A percentile compares a stretch with the other conserved stretches of the same genome.
phyloP scores from a whole-genome alignment of 2,329 filamentous ascomycete species.

The Clarireedia sp. region DNA sequence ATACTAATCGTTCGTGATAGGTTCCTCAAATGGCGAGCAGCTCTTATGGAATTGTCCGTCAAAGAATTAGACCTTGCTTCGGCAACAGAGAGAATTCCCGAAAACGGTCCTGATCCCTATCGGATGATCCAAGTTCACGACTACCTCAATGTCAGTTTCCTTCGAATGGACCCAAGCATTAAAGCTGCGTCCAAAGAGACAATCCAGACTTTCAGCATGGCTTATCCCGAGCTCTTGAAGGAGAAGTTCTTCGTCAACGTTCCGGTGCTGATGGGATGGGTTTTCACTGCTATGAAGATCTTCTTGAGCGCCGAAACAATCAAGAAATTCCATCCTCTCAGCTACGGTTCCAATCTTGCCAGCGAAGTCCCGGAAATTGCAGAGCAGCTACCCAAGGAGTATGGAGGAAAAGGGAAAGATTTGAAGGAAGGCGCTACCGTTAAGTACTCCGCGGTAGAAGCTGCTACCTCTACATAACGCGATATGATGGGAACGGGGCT shows the following conservation, averaged over 20 bases:
- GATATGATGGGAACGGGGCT: not conserved
- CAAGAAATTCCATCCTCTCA: slow-evolving; percentile 73
- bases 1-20: slow-evolving; percentile 37
- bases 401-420: slow-evolving; percentile 64
- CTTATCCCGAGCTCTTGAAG: slow-evolving; percentile 81
- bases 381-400: slow-evolving; percentile 60
- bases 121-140: slow-evolving; percentile 92
- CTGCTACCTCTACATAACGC: not conserved
- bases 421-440: slow-evolving; percentile 29
- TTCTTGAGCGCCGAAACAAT: slow-evolving; percentile 66
- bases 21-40: slow-evolving; percentile 84
- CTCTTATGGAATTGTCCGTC: slow-evolving; percentile 81
- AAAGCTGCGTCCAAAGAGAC: slow-evolving; percentile 72
- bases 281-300: slow-evolving; percentile 67
- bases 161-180: slow-evolving; percentile 70
- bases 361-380: slow-evolving; percentile 51
- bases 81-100: slow-evolving; percentile 55
- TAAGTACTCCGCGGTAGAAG: slow-evolving; percentile 19
- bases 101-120: slow-evolving; percentile 69
- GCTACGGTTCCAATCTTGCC: slow-evolving; percentile 62
- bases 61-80: slow-evolving; percentile 62
- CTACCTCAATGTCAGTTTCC: slow-evolving; percentile 80
- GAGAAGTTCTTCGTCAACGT: slow-evolving; percentile 97
- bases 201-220: slow-evolving; percentile 70
- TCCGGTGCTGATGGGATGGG: slow-evolving; percentile 82